Percentiles rank a stretch among this genome's conserved stretches.
phyloP scores from a whole-genome alignment of 1,284 basidiomycete genomes.

The Pascua guehoae region DNA sequence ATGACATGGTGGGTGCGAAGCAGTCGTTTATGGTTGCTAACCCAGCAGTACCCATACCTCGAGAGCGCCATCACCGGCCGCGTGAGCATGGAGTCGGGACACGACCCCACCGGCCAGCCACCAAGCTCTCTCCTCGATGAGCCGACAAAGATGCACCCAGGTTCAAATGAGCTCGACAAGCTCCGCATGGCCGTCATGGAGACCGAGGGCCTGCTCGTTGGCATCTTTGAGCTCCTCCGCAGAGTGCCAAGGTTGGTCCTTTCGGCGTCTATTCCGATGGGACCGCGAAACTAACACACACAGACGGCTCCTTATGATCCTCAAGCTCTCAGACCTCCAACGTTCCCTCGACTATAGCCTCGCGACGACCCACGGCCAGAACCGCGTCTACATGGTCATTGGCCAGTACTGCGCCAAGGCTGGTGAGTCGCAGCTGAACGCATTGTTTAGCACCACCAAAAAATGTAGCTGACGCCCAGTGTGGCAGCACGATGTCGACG shows the following conservation, averaged over 20 bases:
- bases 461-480: constrained; percentile 55
- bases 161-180: constrained; percentile 61
- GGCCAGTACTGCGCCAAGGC: constrained; percentile 76
- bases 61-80: constrained; percentile 77
- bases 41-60: constrained; percentile 54
- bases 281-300: no score
- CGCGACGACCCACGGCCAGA: constrained; percentile 58
- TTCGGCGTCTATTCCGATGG: no score
- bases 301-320: constrained; percentile 47
- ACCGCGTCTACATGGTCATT: constrained; percentile 84
- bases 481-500: constrained; percentile 66
- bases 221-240: constrained; percentile 78
- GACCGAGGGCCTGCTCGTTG: constrained; percentile 72
- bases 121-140: constrained; percentile 70
- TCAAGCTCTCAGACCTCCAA: constrained; percentile 62
- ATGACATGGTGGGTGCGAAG: constrained; percentile 64
- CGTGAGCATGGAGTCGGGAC: constrained; percentile 42
- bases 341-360: constrained; percentile 57
- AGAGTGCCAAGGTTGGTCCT: constrained; percentile 62
- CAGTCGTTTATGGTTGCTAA: background rate
- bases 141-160: no score
- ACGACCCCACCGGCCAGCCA: constrained; percentile 16
- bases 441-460: background rate
- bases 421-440: constrained; percentile 17
- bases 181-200: constrained; percentile 62